Evolutionary conservation across 345 rosid genomes (phyloP).

Genomic region (Psidium friedrichsthalianum): DNA sequence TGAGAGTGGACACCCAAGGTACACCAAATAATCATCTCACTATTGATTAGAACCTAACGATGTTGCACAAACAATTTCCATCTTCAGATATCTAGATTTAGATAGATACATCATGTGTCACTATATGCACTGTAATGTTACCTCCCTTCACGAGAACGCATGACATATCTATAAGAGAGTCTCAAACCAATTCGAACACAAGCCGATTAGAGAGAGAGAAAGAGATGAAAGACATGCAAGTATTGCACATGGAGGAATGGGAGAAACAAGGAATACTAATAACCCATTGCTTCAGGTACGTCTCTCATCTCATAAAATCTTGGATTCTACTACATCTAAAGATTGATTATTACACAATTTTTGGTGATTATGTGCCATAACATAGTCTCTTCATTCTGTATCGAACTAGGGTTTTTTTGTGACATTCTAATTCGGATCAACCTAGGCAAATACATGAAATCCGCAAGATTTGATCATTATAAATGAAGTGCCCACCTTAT

Average conservation of each 20-base stretch:
- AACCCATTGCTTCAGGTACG: slow-evolving; percentile 29
- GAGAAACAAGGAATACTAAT: slow-evolving; percentile 25
- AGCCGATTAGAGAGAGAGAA: neutral
- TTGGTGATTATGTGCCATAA: neutral
- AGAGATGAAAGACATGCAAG: neutral
- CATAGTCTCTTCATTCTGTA: no score
- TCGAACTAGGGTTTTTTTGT: neutral
- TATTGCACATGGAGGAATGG: slow-evolving; percentile 37
- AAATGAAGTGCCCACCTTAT: no score
- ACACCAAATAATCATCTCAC: neutral
- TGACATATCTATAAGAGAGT: neutral
- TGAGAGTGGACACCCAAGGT: no score
- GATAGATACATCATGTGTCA: neutral
- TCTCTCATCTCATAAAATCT: neutral
- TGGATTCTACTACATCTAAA: neutral
- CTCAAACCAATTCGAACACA: no score
- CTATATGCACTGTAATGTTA: neutral
- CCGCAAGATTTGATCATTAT: neutral
- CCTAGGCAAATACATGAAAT: no score
- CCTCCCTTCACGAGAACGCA: neutral
- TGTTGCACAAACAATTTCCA: neutral
- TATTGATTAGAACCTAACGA: neutral
- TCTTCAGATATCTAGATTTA: neutral
- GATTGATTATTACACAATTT: neutral
- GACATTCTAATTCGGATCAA: no score